Percentiles rank a stretch among this genome's conserved stretches.
phyloP scores from a whole-genome alignment of 2,329 filamentous ascomycete genomes.

The Cercospora sp. region DNA sequence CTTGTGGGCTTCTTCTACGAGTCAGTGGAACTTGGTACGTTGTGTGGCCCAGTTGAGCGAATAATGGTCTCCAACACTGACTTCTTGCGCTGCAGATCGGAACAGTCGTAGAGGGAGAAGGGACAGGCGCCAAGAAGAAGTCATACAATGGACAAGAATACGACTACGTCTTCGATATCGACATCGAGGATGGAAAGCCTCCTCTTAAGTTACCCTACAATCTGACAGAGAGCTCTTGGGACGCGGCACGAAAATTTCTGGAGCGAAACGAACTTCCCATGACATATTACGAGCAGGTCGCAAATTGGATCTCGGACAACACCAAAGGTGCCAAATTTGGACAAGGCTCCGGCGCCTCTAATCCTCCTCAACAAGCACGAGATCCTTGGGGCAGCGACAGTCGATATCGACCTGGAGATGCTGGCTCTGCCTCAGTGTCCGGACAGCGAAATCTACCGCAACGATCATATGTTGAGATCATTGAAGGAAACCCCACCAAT shows the following conservation, averaged over 20 bases:
- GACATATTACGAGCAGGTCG: conserved; percentile 85
- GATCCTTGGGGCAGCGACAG: conserved; percentile 79
- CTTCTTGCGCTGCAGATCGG: conserved; percentile 62
- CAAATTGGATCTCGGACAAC: conserved; percentile 88
- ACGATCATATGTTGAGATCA: conserved; percentile 34
- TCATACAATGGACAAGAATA: conserved; percentile 83
- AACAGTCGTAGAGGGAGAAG: conserved; percentile 87
- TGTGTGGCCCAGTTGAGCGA: background rate
- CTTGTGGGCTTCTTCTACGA: conserved; percentile 68
- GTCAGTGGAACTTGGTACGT: conserved; percentile 39
- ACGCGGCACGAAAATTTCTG: conserved; percentile 87
- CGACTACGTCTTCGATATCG: conserved; percentile 95
- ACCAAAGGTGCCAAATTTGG: conserved; percentile 85
- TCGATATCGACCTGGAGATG: conserved; percentile 74
- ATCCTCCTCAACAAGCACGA: conserved; percentile 52
- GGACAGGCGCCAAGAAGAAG: conserved; percentile 70
- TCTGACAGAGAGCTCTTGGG: conserved; percentile 86
- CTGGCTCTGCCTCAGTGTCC: conserved; percentile 39
- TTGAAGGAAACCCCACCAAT: conserved; percentile 39
- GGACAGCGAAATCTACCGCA: conserved; percentile 37
- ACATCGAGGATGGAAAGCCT: conserved; percentile 92
- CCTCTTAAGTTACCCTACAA: conserved; percentile 94
- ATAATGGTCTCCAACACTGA: background rate
- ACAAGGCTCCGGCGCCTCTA: conserved; percentile 42
- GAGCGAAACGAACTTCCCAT: conserved; percentile 84